Conservation (phyloP, 768 basidiomycete genomes). For the Suillus placidus region DNA sequence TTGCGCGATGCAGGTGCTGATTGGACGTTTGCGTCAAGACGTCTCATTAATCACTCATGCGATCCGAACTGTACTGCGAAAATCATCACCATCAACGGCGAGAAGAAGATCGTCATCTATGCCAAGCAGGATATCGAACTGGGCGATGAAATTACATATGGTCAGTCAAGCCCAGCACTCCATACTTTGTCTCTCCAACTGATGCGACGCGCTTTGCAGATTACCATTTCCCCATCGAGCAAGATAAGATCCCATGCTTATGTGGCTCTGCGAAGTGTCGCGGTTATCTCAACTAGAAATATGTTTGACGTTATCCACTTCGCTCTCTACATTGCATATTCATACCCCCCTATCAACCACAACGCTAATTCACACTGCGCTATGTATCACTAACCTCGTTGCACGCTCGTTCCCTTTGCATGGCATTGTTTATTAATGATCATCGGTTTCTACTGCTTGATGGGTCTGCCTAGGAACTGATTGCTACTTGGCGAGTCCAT, state of each 20-base stretch:
- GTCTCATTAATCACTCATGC: slow-evolving; percentile 98
- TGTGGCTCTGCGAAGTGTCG: slow-evolving; percentile 91
- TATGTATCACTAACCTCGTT: slow-evolving; percentile 34
- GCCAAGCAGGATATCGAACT: slow-evolving; percentile 95
- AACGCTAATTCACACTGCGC: slow-evolving; percentile 26
- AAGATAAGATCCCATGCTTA: slow-evolving; percentile 94
- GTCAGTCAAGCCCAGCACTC: slow-evolving; percentile 47
- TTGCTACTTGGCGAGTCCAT: not conserved
- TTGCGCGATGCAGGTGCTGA: slow-evolving; percentile 8
- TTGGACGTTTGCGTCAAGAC: slow-evolving; percentile 49
- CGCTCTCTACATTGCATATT: slow-evolving; percentile 15
- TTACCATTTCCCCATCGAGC: slow-evolving; percentile 99
- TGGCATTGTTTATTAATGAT: slow-evolving; percentile 17
- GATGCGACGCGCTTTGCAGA: slow-evolving; percentile 48
- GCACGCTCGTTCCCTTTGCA: slow-evolving; percentile 22
- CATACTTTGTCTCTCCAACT: not conserved
- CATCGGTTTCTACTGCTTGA: not conserved
- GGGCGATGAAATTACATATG: slow-evolving; percentile 98
- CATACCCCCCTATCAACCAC: slow-evolving; percentile 11
- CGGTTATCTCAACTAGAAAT: slow-evolving; percentile 88
- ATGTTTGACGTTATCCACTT: slow-evolving; percentile 13
- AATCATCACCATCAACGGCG: slow-evolving; percentile 88
- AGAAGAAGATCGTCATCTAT: slow-evolving; percentile 99
- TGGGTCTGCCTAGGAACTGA: not conserved
- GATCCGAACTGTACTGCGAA: slow-evolving; percentile 93